Conservation (phyloP, 2,329 filamentous ascomycete species). For the Colletotrichum sp. region DNA sequence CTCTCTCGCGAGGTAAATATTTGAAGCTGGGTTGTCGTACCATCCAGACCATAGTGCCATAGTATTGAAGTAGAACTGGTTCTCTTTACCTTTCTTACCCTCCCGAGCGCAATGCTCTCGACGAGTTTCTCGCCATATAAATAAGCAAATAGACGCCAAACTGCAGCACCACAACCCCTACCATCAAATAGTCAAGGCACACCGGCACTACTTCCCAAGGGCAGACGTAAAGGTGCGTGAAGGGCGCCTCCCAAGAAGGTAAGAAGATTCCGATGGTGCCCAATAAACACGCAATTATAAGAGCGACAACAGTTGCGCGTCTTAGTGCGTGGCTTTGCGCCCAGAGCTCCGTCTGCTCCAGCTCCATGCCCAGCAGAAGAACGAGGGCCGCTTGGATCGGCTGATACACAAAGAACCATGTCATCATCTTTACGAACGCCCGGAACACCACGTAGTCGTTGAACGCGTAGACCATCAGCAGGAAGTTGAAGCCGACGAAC, state of each 20-base stretch:
- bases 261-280: neutral
- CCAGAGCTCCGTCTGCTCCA: neutral
- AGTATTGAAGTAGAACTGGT: neutral
- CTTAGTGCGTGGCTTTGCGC: fast-evolving
- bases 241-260: neutral
- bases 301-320: neutral
- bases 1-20: neutral
- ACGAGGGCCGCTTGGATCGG: neutral
- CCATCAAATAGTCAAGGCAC: neutral
- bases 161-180: neutral
- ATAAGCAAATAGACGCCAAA: neutral
- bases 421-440: neutral
- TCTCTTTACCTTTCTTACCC: neutral
- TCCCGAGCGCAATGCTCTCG: neutral
- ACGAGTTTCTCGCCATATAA: neutral
- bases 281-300: neutral
- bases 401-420: neutral
- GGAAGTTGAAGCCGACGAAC: neutral
- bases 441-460: neutral
- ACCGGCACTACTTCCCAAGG: neutral
- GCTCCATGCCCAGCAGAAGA: neutral
- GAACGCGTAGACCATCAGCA: neutral
- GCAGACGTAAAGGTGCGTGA: neutral
- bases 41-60: neutral
- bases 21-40: neutral